Percentiles rank a stretch among this genome's conserved stretches.
phyloP scores from a whole-genome alignment of 2,329 filamentous ascomycete genomes.

The Metarhizium sp. region DNA sequence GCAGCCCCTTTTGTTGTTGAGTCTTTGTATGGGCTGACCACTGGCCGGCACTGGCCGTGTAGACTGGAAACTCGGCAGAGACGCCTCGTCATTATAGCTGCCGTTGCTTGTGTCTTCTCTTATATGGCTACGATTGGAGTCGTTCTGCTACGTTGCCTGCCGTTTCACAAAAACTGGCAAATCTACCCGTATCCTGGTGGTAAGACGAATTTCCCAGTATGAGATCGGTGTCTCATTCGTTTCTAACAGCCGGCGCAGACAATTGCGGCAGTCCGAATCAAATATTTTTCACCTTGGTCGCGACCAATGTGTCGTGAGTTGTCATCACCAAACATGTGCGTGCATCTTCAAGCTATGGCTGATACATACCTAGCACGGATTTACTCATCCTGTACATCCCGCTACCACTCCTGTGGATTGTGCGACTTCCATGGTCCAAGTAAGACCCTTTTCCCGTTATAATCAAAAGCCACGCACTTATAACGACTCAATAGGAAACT shows the following conservation, averaged over 20 bases:
- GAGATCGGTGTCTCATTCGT: no score
- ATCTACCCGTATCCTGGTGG: conserved; percentile 15
- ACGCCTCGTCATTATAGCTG: conserved; percentile 11
- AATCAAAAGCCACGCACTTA: not conserved
- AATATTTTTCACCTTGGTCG: conserved; percentile 12
- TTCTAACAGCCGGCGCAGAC: conserved; percentile 5
- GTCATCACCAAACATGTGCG: no score
- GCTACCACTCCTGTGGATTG: conserved; percentile 14
- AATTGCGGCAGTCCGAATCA: conserved; percentile 12
- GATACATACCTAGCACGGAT: conserved; percentile 9
- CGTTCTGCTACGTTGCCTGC: conserved; percentile 12
- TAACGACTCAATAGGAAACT: conserved; percentile 9
- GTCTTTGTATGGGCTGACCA: not conserved
- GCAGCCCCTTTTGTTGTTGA: not conserved
- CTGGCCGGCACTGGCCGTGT: not conserved
- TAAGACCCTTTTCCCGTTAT: not conserved
- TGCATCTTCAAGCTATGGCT: no score
- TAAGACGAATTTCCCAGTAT: not conserved
- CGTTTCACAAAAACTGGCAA: conserved; percentile 16
- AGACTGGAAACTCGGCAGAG: conserved; percentile 14
- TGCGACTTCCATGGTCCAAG: conserved; percentile 12
- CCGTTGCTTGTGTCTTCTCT: conserved; percentile 6
- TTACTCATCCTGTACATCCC: conserved; percentile 15
- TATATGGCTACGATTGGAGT: conserved; percentile 14
- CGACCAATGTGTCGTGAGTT: conserved; percentile 14